Evolutionary conservation across 148 eudicot genomes (phyloP).

Genomic region (Spergularia marina): DNA sequence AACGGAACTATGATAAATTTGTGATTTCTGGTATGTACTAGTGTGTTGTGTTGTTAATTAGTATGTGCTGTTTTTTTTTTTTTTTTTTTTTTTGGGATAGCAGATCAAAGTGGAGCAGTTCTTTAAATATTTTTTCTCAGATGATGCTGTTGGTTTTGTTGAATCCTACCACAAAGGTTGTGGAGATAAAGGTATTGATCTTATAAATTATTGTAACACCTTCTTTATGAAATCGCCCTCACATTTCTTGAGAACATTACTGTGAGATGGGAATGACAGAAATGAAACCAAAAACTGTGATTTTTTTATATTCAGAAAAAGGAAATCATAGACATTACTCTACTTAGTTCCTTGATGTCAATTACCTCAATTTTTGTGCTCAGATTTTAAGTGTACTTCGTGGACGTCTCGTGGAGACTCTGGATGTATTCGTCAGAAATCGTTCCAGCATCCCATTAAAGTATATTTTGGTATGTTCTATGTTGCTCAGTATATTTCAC

Average conservation of each 20-base stretch:
- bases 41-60: not conserved
- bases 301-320: not conserved
- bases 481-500: conserved; percentile 7
- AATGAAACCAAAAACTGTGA: not conserved
- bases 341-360: conserved; percentile 1
- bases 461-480: conserved; percentile 66
- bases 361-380: conserved; percentile 12
- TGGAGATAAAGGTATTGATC: conserved; percentile 74
- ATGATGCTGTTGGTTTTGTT: conserved; percentile 54
- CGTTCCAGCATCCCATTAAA: conserved; percentile 90
- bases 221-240: not conserved
- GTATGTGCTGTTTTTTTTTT: not conserved
- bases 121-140: conserved; percentile 69
- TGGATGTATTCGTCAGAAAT: conserved; percentile 58
- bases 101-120: conserved; percentile 80
- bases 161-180: conserved; percentile 67
- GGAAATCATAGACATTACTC: not conserved
- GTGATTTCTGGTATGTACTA: not conserved
- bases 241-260: not conserved
- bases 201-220: not conserved
- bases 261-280: not conserved
- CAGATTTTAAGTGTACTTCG: conserved; percentile 69
- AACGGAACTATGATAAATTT: not conserved
- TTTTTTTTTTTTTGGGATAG: conserved; percentile 9
- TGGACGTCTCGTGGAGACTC: conserved; percentile 62